Base-by-base conservation (phyloP, 257 asterid genomes). In the Ilex aquifolium region DNA sequence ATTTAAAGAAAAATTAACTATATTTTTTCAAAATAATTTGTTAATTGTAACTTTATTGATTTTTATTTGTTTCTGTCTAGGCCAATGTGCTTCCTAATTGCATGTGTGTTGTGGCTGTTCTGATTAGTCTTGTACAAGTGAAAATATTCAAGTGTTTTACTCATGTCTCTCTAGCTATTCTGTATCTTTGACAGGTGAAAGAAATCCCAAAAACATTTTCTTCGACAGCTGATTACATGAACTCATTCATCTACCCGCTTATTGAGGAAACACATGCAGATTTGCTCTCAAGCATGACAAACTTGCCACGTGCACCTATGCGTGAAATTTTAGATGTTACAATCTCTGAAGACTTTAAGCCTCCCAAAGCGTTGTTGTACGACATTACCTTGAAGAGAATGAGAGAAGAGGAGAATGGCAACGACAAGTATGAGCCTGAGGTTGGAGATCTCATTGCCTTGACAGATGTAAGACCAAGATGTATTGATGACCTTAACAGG, bases 241-340 rank as follows among this genome's bases (percentile, higher is more conserved):
- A 60, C 57, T 85, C 95, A 40, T 88, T 85, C 29, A 16, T 67
- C 30, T 31, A 32, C 46, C 88, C 91, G 8, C 82, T 89, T 5
- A 55, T 87, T 50, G 97, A 85, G 67, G 97, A 90, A 72, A 83
- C 86, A 0, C 95, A 62, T 30, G 91, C 97, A 13, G 95, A 83
- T 69, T 67, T 90, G 32, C 77, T 49, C 58, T 85, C 89, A 16
- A 81, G 58, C 60, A 5, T 90, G 55, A 63, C 57, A 15, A 61
- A 73, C 5, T 11, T 90, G 73, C 56, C 64, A 44, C 65, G 70
- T n/a, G 80, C 93, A 3, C 84, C 84, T n/a, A 10, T 59, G 4
- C 13, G 76, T 12, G 72, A 74, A 65, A 65, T 89, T n/a, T 3
- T 42, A 16, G 51, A 61, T 56, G 65, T 86, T 3, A 57, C 36